These are phyloP conservation scores for Serendipita sp. DNA, from an alignment of 1,284 basidiomycete genomes.

Conservation along the genomic window DNA sequence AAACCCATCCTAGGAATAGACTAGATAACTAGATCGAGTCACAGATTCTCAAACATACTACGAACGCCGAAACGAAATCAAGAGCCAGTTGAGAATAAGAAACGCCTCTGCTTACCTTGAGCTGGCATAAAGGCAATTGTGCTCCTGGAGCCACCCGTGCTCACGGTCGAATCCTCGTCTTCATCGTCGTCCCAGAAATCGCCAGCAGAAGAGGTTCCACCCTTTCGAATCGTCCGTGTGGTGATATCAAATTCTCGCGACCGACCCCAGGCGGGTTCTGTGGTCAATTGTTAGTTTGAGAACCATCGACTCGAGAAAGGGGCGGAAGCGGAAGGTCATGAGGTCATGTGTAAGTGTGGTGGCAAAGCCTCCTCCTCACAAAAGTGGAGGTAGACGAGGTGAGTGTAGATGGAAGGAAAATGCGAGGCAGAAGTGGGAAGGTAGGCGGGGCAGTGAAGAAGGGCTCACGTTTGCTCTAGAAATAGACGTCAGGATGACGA, in stretches of 20 bases:
- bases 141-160: conserved; percentile 55
- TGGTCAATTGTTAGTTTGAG: not conserved
- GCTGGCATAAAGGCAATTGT: conserved; percentile 65
- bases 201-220: conserved; percentile 39
- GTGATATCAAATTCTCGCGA: conserved; percentile 67
- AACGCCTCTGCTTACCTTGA: conserved; percentile 36
- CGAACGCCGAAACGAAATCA: not conserved
- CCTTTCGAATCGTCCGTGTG: conserved; percentile 48
- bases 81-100: conserved; percentile 11
- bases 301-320: not conserved
- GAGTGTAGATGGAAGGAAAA: not conserved
- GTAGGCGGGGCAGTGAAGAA: not conserved
- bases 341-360: not conserved
- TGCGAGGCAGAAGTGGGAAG: not conserved
- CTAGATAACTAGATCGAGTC: not conserved
- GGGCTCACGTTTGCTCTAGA: conserved; percentile 2
- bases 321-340: not conserved
- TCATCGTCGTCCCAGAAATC: conserved; percentile 67
- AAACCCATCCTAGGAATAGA: not conserved
- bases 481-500: not conserved
- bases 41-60: conserved; percentile 12
- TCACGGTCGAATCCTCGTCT: conserved; percentile 37
- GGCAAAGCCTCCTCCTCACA: not conserved
- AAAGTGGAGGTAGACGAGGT: not conserved
- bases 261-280: conserved; percentile 2